Percentiles rank a stretch among this genome's conserved stretches.
These are phyloP conservation scores for Vitis labrusca DNA, from an alignment of 164 flowering plant genomes.

Conservation along the genomic window DNA sequence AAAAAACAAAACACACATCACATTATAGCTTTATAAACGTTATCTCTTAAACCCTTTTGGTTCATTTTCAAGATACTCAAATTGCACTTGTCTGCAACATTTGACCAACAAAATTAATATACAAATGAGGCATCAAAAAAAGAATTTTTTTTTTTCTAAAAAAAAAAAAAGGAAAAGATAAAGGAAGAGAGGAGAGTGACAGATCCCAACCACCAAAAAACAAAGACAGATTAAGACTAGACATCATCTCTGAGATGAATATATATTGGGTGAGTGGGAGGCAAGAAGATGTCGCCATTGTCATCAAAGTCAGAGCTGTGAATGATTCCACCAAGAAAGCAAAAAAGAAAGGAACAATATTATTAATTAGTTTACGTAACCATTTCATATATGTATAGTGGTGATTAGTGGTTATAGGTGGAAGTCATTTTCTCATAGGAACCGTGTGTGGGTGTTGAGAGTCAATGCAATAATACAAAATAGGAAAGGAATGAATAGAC, in stretches of 20 bases:
- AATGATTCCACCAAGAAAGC: no score
- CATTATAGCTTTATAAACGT: background rate
- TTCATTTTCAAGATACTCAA: background rate
- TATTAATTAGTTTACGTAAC: no score
- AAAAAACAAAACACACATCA: constrained; percentile 11
- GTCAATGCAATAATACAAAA: no score
- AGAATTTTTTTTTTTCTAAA: no score
- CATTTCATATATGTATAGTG: no score
- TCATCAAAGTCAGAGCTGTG: background rate
- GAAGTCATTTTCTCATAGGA: no score
- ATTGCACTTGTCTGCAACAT: constrained; percentile 8
- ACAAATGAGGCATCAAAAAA: no score
- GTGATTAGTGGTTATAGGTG: no score
- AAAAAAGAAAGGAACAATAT: no score
- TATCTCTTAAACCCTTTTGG: background rate
- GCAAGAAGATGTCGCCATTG: constrained; percentile 7
- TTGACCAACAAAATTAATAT: constrained; percentile 8
- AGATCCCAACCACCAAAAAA: background rate
- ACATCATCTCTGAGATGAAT: background rate
- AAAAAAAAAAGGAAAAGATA: background rate
- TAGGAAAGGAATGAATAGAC: no score
- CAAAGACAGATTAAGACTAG: background rate
- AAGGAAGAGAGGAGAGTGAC: background rate
- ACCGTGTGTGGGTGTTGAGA: no score
- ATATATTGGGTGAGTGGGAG: constrained; percentile 13